phyloP scores from a whole-genome alignment of 2,329 filamentous ascomycete genomes.

The Coniella lustricola region DNA sequence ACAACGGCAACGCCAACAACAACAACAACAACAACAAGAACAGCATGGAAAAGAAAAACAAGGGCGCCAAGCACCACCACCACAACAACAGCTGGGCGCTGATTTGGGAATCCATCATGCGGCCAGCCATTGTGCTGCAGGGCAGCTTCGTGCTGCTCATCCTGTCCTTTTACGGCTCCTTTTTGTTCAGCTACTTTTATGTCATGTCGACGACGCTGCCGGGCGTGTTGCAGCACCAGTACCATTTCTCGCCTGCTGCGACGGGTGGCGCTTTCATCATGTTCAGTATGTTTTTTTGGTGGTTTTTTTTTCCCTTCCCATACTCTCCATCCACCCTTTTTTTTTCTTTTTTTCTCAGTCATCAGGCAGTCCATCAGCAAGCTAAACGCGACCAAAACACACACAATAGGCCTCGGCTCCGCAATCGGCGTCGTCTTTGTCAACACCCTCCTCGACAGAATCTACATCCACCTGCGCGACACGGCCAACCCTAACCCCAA shows the following conservation, averaged over 20 bases:
- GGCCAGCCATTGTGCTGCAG: constrained; percentile 40
- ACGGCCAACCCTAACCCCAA: constrained; percentile 27
- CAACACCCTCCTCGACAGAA: constrained; percentile 44
- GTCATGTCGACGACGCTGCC: constrained; percentile 47
- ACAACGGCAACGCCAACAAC: too few species aligned
- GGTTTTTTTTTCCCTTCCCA: too few species aligned
- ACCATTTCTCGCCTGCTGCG: constrained; percentile 41
- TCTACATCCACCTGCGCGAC: constrained; percentile 43
- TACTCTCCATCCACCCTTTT: too few species aligned
- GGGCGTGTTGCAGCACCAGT: constrained; percentile 39
- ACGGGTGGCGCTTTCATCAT: constrained; percentile 47
- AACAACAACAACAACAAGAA: too few species aligned
- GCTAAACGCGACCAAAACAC: too few species aligned
- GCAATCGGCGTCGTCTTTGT: constrained; percentile 39
- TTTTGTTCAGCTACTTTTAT: constrained; percentile 47
- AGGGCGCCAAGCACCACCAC: too few species aligned
- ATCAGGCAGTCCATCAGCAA: too few species aligned
- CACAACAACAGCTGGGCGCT: constrained; percentile 17
- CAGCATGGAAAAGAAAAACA: too few species aligned
- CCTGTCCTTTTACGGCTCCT: constrained; percentile 37
- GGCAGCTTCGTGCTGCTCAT: constrained; percentile 47
- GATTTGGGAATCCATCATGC: constrained; percentile 34
- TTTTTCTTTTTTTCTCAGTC: too few species aligned
- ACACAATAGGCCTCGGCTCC: constrained; percentile 38
- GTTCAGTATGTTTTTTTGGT: constrained; percentile 38